These are phyloP conservation scores for Sarcomyxa edulis DNA, from an alignment of 768 basidiomycete genomes.

Conservation along the genomic window DNA sequence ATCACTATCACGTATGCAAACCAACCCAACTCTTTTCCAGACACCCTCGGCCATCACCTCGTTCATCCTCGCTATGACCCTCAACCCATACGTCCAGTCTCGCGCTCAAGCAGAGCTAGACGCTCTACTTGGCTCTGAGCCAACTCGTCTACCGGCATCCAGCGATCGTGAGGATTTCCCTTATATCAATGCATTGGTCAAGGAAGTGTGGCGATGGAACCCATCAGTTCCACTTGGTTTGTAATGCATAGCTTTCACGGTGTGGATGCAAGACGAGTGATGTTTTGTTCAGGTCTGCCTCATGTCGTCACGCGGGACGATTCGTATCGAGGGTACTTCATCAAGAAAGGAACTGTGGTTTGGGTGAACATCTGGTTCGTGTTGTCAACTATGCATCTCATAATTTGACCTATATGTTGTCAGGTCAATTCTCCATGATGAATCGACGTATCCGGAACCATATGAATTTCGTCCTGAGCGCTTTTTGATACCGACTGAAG, in stretches of 20 bases:
- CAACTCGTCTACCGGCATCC: background rate
- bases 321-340: constrained; percentile 14
- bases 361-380: constrained; percentile 14
- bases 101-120: constrained; percentile 6
- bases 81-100: constrained; percentile 5
- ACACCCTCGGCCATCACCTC: constrained; percentile 24
- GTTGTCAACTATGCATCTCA: background rate
- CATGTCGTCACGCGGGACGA: constrained; percentile 3
- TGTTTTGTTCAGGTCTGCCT: constrained; percentile 2
- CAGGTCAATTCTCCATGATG: constrained; percentile 20
- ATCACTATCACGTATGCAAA: background rate
- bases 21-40: constrained; percentile 8
- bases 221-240: constrained; percentile 3
- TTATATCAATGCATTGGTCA: constrained; percentile 5
- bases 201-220: constrained; percentile 4
- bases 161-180: background rate
- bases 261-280: too few relatives aligned
- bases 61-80: constrained; percentile 30
- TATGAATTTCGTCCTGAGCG: constrained; percentile 23
- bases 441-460: constrained; percentile 18
- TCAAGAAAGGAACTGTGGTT: constrained; percentile 12
- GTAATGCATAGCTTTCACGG: background rate
- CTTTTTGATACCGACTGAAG: constrained; percentile 9
- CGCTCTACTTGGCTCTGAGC: background rate
- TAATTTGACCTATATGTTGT: background rate